Evolutionary conservation across 345 rosid genomes (phyloP).

Genomic region (Linum lewisii): DNA sequence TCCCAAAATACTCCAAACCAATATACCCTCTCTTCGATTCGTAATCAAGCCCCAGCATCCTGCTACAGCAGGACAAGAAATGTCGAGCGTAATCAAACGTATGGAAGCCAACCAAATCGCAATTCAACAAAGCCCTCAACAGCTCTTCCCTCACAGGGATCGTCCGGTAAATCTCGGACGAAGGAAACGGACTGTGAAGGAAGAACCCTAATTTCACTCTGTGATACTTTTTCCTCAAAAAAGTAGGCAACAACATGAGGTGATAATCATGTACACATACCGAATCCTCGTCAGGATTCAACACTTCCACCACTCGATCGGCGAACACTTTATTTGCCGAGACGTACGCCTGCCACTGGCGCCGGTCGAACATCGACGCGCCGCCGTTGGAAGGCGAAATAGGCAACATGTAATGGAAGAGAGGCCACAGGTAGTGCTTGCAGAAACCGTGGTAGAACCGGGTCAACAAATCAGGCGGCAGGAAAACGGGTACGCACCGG

Average conservation of each 20-base stretch:
- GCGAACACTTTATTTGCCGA: conserved; percentile 56
- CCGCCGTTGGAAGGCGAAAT: conserved; percentile 36
- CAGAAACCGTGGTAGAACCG: conserved; percentile 77
- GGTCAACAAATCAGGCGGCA: conserved; percentile 38
- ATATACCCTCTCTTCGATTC: conserved; percentile 77
- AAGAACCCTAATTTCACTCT: conserved; percentile 62
- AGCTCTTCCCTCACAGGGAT: conserved; percentile 71
- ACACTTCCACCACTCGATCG: conserved; percentile 48
- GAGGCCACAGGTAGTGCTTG: conserved; percentile 83
- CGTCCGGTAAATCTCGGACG: conserved; percentile 62
- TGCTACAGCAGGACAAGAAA: conserved; percentile 73
- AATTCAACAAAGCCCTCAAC: conserved; percentile 54
- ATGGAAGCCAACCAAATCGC: conserved; percentile 79
- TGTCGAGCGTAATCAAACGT: conserved; percentile 85
- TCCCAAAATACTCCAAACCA: conserved; percentile 69
- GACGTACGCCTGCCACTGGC: conserved; percentile 56
- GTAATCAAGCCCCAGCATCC: conserved; percentile 70
- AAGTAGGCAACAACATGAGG: conserved; percentile 67
- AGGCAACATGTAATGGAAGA: conserved; percentile 67
- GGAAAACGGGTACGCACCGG: conserved; percentile 58
- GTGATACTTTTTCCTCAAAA: conserved; percentile 43
- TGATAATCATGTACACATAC: conserved; percentile 90
- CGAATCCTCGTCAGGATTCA: conserved; percentile 54
- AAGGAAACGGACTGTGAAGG: conserved; percentile 64
- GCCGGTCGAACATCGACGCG: conserved; percentile 35